These are phyloP conservation scores for Citrus unshiu DNA, from an alignment of 345 rosid species.

Conservation along the genomic window DNA sequence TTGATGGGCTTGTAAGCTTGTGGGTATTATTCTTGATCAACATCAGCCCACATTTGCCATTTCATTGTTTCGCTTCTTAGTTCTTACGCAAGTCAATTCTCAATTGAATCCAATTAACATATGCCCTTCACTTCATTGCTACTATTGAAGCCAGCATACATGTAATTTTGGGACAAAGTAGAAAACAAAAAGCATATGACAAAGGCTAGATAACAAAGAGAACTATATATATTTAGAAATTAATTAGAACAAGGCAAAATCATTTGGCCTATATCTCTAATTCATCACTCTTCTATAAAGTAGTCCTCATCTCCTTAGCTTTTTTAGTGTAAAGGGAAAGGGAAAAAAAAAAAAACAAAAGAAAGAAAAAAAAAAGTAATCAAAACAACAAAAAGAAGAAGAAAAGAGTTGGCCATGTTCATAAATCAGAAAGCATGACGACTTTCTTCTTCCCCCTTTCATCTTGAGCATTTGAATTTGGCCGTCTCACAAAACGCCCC, in stretches of 20 bases:
- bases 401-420: background rate
- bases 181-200: background rate
- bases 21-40: too few species aligned
- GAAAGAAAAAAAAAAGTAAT: background rate
- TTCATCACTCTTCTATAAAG: background rate
- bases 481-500: constrained; percentile 62
- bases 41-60: too few species aligned
- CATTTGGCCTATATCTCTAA: background rate
- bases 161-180: background rate
- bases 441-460: constrained; percentile 9
- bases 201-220: background rate
- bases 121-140: background rate
- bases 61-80: too few species aligned
- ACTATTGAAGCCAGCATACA: background rate
- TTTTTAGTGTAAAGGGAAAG: background rate
- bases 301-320: constrained; percentile 12
- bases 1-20: too few species aligned
- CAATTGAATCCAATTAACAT: background rate
- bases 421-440: constrained; percentile 3
- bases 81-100: background rate
- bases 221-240: background rate
- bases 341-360: background rate
- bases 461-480: constrained; percentile 23
- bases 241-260: background rate
- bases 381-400: background rate